phyloP scores from a whole-genome alignment of 306 rosid species.

The Prunus padus region DNA sequence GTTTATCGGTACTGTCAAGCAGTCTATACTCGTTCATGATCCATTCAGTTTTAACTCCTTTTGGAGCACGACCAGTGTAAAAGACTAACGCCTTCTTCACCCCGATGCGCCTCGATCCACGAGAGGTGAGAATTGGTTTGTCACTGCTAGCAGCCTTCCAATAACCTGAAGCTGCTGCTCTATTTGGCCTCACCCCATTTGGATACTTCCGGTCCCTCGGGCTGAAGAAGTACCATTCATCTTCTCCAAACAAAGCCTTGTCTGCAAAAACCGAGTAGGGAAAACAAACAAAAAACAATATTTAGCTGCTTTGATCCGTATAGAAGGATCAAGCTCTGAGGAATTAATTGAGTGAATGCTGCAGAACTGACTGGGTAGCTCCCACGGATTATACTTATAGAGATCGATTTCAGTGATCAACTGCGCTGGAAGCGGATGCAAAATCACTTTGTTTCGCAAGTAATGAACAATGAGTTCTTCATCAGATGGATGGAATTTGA shows the following conservation, averaged over 20 bases:
- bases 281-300: background rate
- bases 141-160: slow-evolving; percentile 78
- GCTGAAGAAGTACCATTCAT: slow-evolving; percentile 73
- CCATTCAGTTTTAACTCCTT: slow-evolving; percentile 65
- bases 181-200: slow-evolving; percentile 66
- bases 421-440: slow-evolving; percentile 64
- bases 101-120: slow-evolving; percentile 49
- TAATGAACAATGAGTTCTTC: slow-evolving; percentile 83
- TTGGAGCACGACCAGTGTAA: slow-evolving; percentile 55
- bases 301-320: slow-evolving; percentile 9
- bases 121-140: slow-evolving; percentile 55
- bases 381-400: slow-evolving; percentile 74
- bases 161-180: slow-evolving; percentile 66
- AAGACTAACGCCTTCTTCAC: slow-evolving; percentile 73
- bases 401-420: slow-evolving; percentile 68
- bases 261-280: slow-evolving; percentile 39
- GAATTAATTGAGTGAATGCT: slow-evolving; percentile 21
- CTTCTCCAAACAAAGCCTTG: slow-evolving; percentile 68
- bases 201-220: slow-evolving; percentile 70
- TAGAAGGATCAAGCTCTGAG: background rate
- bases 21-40: slow-evolving; percentile 66
- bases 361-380: slow-evolving; percentile 60
- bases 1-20: slow-evolving; percentile 24
- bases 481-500: slow-evolving; percentile 83
- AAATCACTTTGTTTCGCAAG: slow-evolving; percentile 54